Conservation (phyloP, 805 yeast genomes). For the Candida tallmaniae region DNA sequence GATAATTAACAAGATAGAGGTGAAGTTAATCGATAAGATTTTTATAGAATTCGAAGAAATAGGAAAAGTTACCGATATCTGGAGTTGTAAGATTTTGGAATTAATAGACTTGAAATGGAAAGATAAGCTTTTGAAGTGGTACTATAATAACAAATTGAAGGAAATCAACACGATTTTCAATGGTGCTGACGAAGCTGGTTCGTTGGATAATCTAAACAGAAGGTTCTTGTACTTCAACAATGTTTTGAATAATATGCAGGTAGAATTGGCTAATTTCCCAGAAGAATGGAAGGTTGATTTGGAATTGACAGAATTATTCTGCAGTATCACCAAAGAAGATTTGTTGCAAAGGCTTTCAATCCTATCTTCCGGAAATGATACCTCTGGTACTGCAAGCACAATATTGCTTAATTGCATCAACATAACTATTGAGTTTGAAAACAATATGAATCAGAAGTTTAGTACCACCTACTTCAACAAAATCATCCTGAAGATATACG, state of each 20-base stretch:
- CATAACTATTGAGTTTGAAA: slow-evolving; percentile 81
- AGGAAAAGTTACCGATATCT: slow-evolving; percentile 26
- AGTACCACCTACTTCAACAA: slow-evolving; percentile 40
- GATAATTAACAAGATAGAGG: slow-evolving; percentile 55
- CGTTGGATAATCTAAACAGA: slow-evolving; percentile 78
- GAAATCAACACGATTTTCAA: slow-evolving; percentile 76
- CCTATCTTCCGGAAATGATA: slow-evolving; percentile 45
- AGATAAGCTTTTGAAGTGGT: slow-evolving; percentile 67
- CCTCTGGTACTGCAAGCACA: too few species aligned
- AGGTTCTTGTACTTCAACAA: slow-evolving; percentile 79
- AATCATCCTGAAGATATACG: slow-evolving; percentile 63
- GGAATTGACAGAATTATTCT: slow-evolving; percentile 57
- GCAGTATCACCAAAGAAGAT: slow-evolving; percentile 66
- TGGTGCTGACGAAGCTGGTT: slow-evolving; percentile 87
- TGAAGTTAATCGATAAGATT: slow-evolving; percentile 61
- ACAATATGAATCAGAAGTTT: slow-evolving; percentile 60
- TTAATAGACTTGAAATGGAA: slow-evolving; percentile 52
- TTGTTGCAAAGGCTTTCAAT: slow-evolving; percentile 31
- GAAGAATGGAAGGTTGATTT: slow-evolving; percentile 65
- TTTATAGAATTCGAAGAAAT: slow-evolving; percentile 67
- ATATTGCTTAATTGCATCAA: slow-evolving; percentile 64
- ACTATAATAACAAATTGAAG: slow-evolving; percentile 59
- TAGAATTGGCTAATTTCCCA: slow-evolving; percentile 57
- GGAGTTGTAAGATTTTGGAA: slow-evolving; percentile 74
- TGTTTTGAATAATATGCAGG: slow-evolving; percentile 56